Base-by-base conservation (phyloP, 2,329 filamentous ascomycete genomes). In the Phyllosticta paracitricarpa region DNA sequence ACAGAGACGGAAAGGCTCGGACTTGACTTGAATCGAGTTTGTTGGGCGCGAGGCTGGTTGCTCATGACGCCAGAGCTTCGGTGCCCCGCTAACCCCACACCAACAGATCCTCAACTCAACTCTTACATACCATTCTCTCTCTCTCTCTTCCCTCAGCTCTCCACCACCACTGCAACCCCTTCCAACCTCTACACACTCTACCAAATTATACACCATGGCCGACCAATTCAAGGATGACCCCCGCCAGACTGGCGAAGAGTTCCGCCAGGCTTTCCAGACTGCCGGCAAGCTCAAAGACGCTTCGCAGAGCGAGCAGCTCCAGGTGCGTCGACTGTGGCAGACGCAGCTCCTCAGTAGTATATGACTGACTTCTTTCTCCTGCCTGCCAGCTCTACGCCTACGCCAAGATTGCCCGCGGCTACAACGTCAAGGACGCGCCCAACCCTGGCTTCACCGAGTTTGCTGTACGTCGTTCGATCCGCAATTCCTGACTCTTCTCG, bases 401-500 rank as follows among this genome's bases (percentile, higher is more conserved):
- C 65, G 79, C 72, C 71, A 81, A 81, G 57, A 66, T 75, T 61
- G 73, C 70, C 26, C 66, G 72, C 56, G 68, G 68, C 58, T 69
- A 70, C 66, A 76, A 77, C 62, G 73, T 77, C 65, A 68, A 70
- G 58, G 65, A 72, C 51, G 69, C 73, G 25, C 40, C 81, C 61
- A 73, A 77, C 65, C 86, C 86, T 30, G 85, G 87, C 76, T 82
- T 85, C 77, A 89, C 90, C 71, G 84, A 90, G 74, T 70, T 91
- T 63, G 86, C 85, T 80, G 86, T 85, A 75, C 62, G 76, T 69
- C 30, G 40, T 48, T 48, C 40, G 40, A 48, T n/a, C 40, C 14
- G 12, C 35, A 24, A 33, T 30, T 4, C 22, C 51, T 17, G 26
- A n/a, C 19, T 22, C 19, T 4, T 40, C 22, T 28, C 30, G 14